phyloP scores from a whole-genome alignment of 306 rosid species.

The Argentina anserina region DNA sequence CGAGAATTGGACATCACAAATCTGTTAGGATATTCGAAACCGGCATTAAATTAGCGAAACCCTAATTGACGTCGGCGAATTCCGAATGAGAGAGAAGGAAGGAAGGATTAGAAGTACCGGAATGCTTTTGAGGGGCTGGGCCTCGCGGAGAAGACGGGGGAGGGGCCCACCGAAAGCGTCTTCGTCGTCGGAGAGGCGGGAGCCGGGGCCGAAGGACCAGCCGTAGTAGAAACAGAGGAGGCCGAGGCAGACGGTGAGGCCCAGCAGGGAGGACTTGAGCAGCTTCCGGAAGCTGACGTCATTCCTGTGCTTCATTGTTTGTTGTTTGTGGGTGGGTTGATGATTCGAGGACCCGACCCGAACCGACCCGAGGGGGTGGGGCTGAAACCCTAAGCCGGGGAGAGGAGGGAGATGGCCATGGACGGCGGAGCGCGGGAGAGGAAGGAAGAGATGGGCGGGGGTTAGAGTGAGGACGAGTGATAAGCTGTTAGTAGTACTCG shows the following conservation, averaged over 20 bases:
- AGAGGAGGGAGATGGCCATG: too few species aligned
- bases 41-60: too few species aligned
- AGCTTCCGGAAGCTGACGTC: constrained; percentile 21
- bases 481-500: too few species aligned
- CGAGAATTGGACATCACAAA: constrained; percentile 43
- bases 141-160: constrained; percentile 2
- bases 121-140: constrained; percentile 35
- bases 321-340: background rate
- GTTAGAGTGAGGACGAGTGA: too few species aligned
- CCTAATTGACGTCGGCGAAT: background rate
- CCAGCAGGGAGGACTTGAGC: constrained; percentile 30
- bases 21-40: constrained; percentile 16
- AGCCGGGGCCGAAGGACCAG: constrained; percentile 50
- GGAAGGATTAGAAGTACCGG: constrained; percentile 27
- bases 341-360: background rate
- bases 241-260: constrained; percentile 30
- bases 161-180: constrained; percentile 27
- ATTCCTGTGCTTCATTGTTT: constrained; percentile 38
- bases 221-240: constrained; percentile 42
- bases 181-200: constrained; percentile 35
- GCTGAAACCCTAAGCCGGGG: background rate
- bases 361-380: background rate
- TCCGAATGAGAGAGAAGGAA: background rate
- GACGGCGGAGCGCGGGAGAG: too few species aligned
- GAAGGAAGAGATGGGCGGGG: too few species aligned